Evolutionary conservation across 2,329 filamentous ascomycete species (phyloP).

Genomic region (Aspergillus vadensis): DNA sequence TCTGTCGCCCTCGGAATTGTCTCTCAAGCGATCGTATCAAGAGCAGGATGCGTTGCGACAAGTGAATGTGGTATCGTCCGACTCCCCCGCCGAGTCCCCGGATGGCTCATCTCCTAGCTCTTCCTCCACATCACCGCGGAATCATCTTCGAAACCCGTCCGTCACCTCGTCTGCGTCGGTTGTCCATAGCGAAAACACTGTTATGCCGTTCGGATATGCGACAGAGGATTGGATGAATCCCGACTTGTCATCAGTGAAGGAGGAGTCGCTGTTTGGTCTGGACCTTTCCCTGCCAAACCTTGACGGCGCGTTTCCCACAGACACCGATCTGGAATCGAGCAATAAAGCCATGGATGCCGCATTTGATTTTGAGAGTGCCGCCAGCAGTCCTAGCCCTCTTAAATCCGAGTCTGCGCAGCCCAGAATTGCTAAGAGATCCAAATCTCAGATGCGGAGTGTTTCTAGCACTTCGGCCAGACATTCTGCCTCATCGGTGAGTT

Average conservation of each 20-base stretch:
- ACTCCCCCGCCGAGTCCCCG: slow-evolving; percentile 49
- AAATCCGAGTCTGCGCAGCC: slow-evolving; percentile 32
- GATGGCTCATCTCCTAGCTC: slow-evolving; percentile 48
- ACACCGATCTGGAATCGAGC: slow-evolving; percentile 46
- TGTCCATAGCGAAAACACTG: slow-evolving; percentile 39
- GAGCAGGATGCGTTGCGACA: slow-evolving; percentile 38
- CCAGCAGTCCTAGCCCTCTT: slow-evolving; percentile 48
- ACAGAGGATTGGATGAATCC: slow-evolving; percentile 42
- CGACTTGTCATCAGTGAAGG: slow-evolving; percentile 39
- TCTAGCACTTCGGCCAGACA: slow-evolving; percentile 26
- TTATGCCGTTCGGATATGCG: slow-evolving; percentile 38
- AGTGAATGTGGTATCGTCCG: slow-evolving; percentile 35
- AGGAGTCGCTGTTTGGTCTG: slow-evolving; percentile 44
- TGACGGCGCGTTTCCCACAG: slow-evolving; percentile 34
- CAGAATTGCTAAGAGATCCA: slow-evolving; percentile 28
- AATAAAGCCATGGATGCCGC: slow-evolving; percentile 52
- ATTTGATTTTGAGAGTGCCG: slow-evolving; percentile 52
- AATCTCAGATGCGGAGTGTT: slow-evolving; percentile 31
- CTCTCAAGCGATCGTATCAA: slow-evolving; percentile 32
- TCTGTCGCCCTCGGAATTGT: slow-evolving; percentile 33
- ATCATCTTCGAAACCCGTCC: slow-evolving; percentile 45
- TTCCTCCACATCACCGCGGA: slow-evolving; percentile 45
- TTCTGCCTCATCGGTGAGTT: slow-evolving; percentile 36
- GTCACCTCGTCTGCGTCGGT: slow-evolving; percentile 44
- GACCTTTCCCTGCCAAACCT: slow-evolving; percentile 39